Evolutionary conservation across 2,329 filamentous ascomycete genomes (phyloP).

Genomic region (Fusarium sp.): DNA sequence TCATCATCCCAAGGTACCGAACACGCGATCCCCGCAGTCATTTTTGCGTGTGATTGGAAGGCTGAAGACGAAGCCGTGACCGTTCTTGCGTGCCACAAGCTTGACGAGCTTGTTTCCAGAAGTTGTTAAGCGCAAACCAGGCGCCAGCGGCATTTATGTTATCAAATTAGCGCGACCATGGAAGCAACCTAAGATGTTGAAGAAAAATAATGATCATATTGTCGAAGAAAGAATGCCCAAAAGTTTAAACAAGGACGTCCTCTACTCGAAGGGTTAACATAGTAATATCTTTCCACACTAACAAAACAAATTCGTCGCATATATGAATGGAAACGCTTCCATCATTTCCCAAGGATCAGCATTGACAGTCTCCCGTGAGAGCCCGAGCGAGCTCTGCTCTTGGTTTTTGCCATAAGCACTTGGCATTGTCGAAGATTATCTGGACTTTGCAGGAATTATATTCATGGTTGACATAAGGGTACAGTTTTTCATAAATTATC

Average conservation of each 20-base stretch:
- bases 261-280: neutral
- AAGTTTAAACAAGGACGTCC: neutral
- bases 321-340: neutral
- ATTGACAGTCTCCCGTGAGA: neutral
- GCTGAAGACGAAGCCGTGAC: neutral
- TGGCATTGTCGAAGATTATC: neutral
- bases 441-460: neutral
- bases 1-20: rapidly evolving
- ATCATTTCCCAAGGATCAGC: neutral
- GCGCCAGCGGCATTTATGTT: neutral
- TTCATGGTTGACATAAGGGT: neutral
- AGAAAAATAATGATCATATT: neutral
- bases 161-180: neutral
- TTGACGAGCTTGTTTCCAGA: neutral
- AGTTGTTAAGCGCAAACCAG: neutral
- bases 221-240: neutral
- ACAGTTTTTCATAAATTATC: neutral
- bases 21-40: neutral
- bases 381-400: neutral
- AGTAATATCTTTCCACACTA: neutral
- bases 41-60: neutral
- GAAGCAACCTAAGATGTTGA: neutral
- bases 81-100: neutral
- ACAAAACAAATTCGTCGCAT: neutral
- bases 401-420: neutral